phyloP scores from a whole-genome alignment of 176 grass and related monocot genomes.

The Zizania latifolia region DNA sequence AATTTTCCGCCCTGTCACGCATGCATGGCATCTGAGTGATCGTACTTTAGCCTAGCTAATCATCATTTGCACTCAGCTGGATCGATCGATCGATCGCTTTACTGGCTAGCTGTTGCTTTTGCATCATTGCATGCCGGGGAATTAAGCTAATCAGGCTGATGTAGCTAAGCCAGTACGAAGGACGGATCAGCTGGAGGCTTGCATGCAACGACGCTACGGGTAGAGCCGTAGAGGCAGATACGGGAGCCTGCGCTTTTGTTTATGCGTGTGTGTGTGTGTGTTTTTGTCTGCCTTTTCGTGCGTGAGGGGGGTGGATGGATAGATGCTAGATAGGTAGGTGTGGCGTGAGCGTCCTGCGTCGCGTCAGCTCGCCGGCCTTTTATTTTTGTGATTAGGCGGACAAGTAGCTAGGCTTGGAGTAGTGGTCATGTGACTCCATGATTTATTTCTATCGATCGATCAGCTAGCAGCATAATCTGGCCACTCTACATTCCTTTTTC shows the following conservation, averaged over 20 bases:
- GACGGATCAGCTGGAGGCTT: neutral
- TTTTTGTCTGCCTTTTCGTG: constrained; percentile 6
- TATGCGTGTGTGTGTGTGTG: too few species aligned
- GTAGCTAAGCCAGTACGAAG: neutral
- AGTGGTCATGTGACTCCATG: constrained; percentile 46
- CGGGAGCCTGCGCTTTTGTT: neutral
- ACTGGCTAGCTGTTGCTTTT: neutral
- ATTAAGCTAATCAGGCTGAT: neutral
- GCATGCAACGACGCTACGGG: too few species aligned
- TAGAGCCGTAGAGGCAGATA: neutral
- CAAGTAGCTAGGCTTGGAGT: constrained; percentile 13
- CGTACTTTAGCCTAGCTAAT: neutral
- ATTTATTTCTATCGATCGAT: too few species aligned
- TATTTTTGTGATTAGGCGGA: neutral
- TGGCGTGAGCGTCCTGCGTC: neutral
- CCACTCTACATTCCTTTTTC: neutral
- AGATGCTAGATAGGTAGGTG: neutral
- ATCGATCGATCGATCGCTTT: neutral
- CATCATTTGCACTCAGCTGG: neutral
- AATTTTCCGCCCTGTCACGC: constrained; percentile 60
- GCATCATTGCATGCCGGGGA: too few species aligned
- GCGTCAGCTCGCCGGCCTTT: neutral
- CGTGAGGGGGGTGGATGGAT: too few species aligned
- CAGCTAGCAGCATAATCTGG: constrained; percentile 12
- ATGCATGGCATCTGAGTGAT: neutral